A percentile compares a stretch with the other conserved stretches of the same genome.
Conservation (phyloP, 805 yeast species). For the Spathaspora boniae region DNA sequence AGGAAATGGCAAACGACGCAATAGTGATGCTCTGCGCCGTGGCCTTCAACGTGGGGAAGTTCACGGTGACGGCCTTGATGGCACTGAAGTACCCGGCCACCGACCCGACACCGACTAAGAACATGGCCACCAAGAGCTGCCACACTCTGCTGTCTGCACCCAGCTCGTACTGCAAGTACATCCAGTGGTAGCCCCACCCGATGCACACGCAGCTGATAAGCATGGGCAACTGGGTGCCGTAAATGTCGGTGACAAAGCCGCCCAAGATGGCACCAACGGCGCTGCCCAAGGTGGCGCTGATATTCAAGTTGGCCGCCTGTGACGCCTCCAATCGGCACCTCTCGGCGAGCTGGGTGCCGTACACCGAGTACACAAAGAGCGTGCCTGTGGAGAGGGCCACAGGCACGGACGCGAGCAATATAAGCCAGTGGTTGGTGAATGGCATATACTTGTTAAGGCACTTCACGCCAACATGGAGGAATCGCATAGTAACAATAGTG, state of each 20-base stretch:
- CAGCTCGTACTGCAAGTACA: conserved; percentile 18
- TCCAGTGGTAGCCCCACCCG: conserved; percentile 26
- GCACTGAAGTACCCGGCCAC: conserved; percentile 32
- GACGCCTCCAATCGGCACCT: conserved; percentile 25
- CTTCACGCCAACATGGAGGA: conserved; percentile 13
- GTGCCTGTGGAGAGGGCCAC: conserved; percentile 34
- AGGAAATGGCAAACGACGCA: conserved; percentile 35
- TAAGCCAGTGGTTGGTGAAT: conserved; percentile 24
- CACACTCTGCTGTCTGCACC: conserved; percentile 16
- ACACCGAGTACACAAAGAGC: conserved; percentile 31
- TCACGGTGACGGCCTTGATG: conserved; percentile 30
- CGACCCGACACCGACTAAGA: conserved; percentile 30
- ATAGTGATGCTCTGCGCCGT: conserved; percentile 35
- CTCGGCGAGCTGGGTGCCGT: conserved; percentile 29
- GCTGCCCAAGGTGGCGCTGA: conserved; percentile 28
- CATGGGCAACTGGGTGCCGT: conserved; percentile 34
- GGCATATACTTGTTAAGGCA: conserved; percentile 20
- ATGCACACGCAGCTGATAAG: conserved; percentile 21
- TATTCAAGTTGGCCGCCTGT: conserved; percentile 28
- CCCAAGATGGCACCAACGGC: conserved; percentile 31
- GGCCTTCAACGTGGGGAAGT: conserved; percentile 30
- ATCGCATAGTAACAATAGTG: conserved; percentile 10
- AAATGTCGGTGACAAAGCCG: conserved; percentile 29
- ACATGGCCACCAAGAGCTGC: conserved; percentile 23
- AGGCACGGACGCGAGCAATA: conserved; percentile 24